Evolutionary conservation across 2,329 filamentous ascomycete species (phyloP).

Genomic region (Teratosphaeria viscida): DNA sequence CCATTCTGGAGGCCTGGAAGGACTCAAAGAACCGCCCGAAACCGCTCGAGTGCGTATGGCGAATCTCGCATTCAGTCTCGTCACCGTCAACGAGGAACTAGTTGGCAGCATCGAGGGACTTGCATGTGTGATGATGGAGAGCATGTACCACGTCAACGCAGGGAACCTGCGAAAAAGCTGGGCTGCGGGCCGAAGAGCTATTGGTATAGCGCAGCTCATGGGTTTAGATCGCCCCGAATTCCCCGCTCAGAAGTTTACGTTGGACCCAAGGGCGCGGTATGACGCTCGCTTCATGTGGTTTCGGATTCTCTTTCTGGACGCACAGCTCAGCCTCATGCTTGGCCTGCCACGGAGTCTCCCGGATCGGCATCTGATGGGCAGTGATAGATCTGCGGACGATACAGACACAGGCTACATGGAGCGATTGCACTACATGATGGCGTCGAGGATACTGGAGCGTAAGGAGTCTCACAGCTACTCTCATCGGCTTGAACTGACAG

Average conservation of each 20-base stretch:
- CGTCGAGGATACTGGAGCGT: neutral
- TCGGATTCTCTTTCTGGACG: neutral
- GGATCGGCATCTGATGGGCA: neutral
- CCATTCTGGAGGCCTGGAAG: neutral
- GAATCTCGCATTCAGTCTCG: neutral
- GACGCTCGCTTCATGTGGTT: neutral
- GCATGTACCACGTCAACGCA: neutral
- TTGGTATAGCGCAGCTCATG: neutral
- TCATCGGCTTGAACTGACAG: neutral
- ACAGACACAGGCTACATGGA: neutral
- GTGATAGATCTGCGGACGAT: neutral
- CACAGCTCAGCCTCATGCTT: neutral
- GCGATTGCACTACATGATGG: neutral
- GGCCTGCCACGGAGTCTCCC: neutral
- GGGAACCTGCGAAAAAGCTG: neutral
- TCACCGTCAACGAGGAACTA: neutral
- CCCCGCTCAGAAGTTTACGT: neutral
- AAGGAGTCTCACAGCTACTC: neutral
- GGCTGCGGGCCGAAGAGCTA: neutral
- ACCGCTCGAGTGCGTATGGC: neutral
- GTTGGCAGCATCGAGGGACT: neutral
- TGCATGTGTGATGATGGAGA: neutral
- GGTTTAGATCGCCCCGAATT: neutral
- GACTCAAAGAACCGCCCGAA: neutral
- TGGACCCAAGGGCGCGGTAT: neutral